phyloP scores from a whole-genome alignment of 169 alveolate genomes.

The Plasmodium relictum region DNA sequence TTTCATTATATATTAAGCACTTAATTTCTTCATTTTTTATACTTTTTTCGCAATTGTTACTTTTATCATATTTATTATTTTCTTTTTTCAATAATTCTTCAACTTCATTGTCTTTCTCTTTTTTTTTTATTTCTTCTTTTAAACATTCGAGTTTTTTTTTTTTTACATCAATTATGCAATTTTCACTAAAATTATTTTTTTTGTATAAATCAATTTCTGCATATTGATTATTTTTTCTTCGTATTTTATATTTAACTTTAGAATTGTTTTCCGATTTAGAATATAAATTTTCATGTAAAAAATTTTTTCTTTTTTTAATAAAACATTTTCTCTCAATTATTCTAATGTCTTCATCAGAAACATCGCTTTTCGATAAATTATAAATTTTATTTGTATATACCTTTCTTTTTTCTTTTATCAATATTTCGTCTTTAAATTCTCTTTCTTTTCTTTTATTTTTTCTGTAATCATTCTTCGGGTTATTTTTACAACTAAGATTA shows the following conservation, averaged over 20 bases:
- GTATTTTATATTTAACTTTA: neutral
- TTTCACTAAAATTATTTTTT: neutral
- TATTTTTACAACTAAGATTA: neutral
- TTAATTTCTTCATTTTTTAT: neutral
- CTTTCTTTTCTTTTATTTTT: neutral
- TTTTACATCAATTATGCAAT: neutral
- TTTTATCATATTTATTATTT: neutral
- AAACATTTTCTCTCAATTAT: neutral
- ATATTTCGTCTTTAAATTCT: neutral
- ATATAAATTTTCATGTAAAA: slow-evolving; percentile 8
- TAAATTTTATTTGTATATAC: neutral
- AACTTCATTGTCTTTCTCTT: neutral
- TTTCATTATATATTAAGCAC: no score
- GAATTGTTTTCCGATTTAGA: slow-evolving; percentile 23
- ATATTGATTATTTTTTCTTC: neutral
- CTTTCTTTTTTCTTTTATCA: neutral
- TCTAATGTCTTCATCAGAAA: neutral
- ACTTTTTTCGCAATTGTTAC: neutral
- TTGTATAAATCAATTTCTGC: neutral
- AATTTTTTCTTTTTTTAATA: slow-evolving; percentile 7
- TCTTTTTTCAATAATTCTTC: neutral
- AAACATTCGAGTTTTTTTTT: neutral
- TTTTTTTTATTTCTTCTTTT: neutral
- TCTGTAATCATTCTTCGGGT: neutral
- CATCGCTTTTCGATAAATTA: neutral